Conservation (phyloP, 768 basidiomycete species). For the Hortiboletus campestris region DNA sequence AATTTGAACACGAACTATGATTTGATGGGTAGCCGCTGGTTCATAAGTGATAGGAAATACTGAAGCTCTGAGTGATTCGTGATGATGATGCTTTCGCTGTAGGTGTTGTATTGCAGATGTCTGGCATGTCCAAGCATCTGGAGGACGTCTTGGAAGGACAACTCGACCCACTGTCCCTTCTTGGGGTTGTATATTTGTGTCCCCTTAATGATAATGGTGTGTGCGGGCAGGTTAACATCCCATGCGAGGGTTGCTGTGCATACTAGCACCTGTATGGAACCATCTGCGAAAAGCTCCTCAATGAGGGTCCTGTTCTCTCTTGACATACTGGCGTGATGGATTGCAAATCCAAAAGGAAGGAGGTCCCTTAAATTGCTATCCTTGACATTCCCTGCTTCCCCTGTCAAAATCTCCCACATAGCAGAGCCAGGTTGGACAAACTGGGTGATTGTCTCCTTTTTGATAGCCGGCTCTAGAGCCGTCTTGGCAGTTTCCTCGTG, state of each 20-base stretch:
- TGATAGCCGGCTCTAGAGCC: constrained; percentile 90
- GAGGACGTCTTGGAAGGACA: constrained; percentile 91
- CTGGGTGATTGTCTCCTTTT: constrained; percentile 94
- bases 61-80: constrained; percentile 97
- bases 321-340: constrained; percentile 97
- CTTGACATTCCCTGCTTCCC: constrained; percentile 76
- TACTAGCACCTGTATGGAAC: constrained; percentile 89
- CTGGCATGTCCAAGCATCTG: constrained; percentile 99
- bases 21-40: constrained; percentile 97
- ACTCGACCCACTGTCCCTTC: constrained; percentile 95
- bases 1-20: constrained; percentile 89
- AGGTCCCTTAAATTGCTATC: constrained; percentile 85
- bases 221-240: constrained; percentile 98
- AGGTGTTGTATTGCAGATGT: constrained; percentile 95
- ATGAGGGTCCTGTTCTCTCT: constrained; percentile 87
- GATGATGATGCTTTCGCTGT: constrained; percentile 97
- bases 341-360: constrained; percentile 94
- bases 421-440: constrained; percentile 95
- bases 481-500: constrained; percentile 99
- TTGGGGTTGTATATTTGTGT: constrained; percentile 99
- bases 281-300: constrained; percentile 94
- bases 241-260: constrained; percentile 98
- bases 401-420: constrained; percentile 83
- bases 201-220: constrained; percentile 99
- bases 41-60: constrained; percentile 92